phyloP scores from a whole-genome alignment of 495 filamentous ascomycete genomes.

The Hapsidospora chrysogenum region DNA sequence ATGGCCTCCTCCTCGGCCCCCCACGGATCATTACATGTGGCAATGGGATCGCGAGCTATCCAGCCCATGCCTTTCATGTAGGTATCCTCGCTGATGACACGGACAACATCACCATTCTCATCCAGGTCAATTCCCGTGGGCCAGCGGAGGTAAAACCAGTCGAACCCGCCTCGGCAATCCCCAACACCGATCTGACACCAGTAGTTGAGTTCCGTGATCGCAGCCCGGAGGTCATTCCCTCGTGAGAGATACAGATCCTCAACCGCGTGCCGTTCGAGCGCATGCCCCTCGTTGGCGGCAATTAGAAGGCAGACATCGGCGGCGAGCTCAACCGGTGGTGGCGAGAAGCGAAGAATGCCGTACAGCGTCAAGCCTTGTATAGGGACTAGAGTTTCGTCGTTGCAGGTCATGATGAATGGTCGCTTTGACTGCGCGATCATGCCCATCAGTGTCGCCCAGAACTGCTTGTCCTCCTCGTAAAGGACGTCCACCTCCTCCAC shows the following conservation, averaged over 20 bases:
- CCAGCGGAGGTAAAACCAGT: conserved; percentile 74
- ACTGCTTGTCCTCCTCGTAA: conserved; percentile 88
- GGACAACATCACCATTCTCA: conserved; percentile 41
- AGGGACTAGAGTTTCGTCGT: conserved; percentile 65
- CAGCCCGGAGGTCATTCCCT: conserved; percentile 55
- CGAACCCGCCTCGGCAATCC: conserved; percentile 70
- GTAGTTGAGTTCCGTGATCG: conserved; percentile 77
- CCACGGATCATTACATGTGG: conserved; percentile 5
- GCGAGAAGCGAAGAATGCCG: conserved; percentile 69
- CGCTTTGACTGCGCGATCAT: conserved; percentile 73
- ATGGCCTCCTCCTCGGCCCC: conserved; percentile 34
- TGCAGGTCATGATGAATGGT: conserved; percentile 90
- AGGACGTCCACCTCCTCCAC: conserved; percentile 89
- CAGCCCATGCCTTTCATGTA: conserved; percentile 67
- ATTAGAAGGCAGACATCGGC: conserved; percentile 69
- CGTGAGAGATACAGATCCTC: conserved; percentile 51
- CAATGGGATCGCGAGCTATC: conserved; percentile 39
- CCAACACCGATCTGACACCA: conserved; percentile 95
- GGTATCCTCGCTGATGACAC: conserved; percentile 73
- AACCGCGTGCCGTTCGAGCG: conserved; percentile 50
- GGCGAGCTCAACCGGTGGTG: conserved; percentile 49
- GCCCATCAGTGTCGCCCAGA: conserved; percentile 68
- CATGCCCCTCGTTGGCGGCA: conserved; percentile 82
- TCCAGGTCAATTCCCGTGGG: conserved; percentile 53
- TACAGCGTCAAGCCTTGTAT: conserved; percentile 53